Evolutionary conservation across 1,284 basidiomycete species (phyloP), one percentile per base, ranked within the genome.

Genomic region (Cryptococcus amylolentus): DNA sequence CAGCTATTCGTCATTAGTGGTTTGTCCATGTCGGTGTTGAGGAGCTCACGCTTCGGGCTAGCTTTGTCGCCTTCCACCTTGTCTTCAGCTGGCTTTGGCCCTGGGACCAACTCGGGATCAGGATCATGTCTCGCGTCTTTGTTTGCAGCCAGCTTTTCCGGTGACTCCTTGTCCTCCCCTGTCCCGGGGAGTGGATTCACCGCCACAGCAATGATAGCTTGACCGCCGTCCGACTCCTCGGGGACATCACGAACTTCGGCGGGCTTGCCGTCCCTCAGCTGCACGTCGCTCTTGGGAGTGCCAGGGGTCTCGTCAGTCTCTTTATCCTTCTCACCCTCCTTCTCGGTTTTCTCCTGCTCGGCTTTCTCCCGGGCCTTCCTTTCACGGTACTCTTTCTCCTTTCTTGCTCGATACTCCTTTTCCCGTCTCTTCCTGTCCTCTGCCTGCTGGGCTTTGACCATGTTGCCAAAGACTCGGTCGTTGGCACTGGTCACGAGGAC

Each of bases 381-480:
- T 42, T 61, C 69, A 48, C 63, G 60, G 49, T 47, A 56, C 44
- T 63, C 65, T 14, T 42, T 52, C 48, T 52, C 57, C 66, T 74
- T 79, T 62, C 78, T 56, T 50, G 74, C 61, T 50, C 56, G 47
- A 46, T 80, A 67, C 78, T 74, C 69, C 20, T 72, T 72, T 27
- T 80, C 82, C 63, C 87, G 51, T 26, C 61, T 63, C 55, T 64
- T 65, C 83, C 61, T 62, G 20, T 82, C 81, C 48, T 82, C 78
- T 9, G 85, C 85, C 28, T 89, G 70, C 6, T 77, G 75, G 5
- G 87, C 86, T 54, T 84, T 84, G 5, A 84, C 88, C 49, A 84
- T 73, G 16, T 79, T 76, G 8, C 70, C 70, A 59, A 72, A 70
- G 26, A 70, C 68, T 18, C 70, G 57, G 53, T 72, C 70, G 38